Evolutionary conservation across 345 rosid species (phyloP), one percentile per base, ranked within the genome.

Genomic region (Carallia brachiata): DNA sequence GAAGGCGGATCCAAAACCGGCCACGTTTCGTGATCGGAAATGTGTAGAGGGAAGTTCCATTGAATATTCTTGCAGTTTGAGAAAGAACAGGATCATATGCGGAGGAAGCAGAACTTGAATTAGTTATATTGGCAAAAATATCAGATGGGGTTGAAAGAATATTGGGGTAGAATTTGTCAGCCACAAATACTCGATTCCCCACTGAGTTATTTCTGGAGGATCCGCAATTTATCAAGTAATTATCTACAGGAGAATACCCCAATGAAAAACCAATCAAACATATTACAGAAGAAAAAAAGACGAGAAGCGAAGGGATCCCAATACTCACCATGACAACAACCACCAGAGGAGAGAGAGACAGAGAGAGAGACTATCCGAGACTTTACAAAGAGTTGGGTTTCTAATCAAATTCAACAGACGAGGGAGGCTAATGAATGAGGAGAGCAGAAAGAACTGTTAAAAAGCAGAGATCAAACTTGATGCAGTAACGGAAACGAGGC

Each of bases 151-250:
- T 74, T 55, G 76, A 69, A 59, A 81, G 76, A 17, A 69, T 54
- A 16, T 56, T 58, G 15, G 71, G 65, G 63, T 15, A 65, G 12
- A 74, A 73, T 53, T 40, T 34, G 64, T 90, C 94, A 37, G 90
- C 79, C 0, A 27, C 77, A 71, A 93, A 93, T 2, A 75, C 76
- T 36, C 93, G 77, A 37, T 70, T 70, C 36, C 67, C 77, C 12
- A 82, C 72, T 6, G 89, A 76, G 16, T 54, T 83, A 78, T 86
- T 85, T 15, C 63, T 63, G 27, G 62, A 44, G 17, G 98, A 90
- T 70, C 97, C 98, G 81, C 91, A 90, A 68, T 83, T 83, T 71
- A 92, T 77, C 71, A 92, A 75, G 66, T 87, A 84, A 68, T 62
- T 77, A 34, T 87, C 90, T 6, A 36, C 53, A 34, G 86, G 92